Percentiles rank a stretch among this genome's conserved stretches.
phyloP scores from a whole-genome alignment of 495 filamentous ascomycete genomes.

The Xylaria curta region DNA sequence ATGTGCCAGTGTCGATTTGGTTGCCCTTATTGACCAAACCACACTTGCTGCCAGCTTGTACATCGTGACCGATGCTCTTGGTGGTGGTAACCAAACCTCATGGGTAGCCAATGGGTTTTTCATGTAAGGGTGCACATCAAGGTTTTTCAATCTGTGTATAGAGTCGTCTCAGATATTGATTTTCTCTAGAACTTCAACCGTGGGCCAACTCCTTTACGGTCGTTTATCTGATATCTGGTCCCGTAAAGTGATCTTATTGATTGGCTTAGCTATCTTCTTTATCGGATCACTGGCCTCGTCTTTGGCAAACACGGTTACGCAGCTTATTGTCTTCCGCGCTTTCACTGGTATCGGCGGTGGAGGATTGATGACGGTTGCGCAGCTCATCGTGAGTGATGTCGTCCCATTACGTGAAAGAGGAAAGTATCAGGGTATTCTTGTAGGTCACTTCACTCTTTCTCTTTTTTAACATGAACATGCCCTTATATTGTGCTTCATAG shows the following conservation, averaged over 20 bases:
- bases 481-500: background rate
- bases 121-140: background rate
- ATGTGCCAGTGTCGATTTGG: constrained; percentile 60
- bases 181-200: background rate
- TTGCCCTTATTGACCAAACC: constrained; percentile 63
- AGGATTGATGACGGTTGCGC: constrained; percentile 60
- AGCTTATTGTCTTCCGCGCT: constrained; percentile 62
- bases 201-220: background rate
- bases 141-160: background rate
- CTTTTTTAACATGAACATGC: background rate
- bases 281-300: constrained; percentile 59
- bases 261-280: background rate
- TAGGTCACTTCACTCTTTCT: constrained; percentile 26
- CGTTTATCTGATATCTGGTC: background rate
- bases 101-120: constrained; percentile 50
- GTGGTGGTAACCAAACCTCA: constrained; percentile 54
- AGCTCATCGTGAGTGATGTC: constrained; percentile 62
- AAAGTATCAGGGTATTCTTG: constrained; percentile 65
- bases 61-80: constrained; percentile 55
- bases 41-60: constrained; percentile 59
- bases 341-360: constrained; percentile 64
- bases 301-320: constrained; percentile 56
- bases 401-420: constrained; percentile 61
- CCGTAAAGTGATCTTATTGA: background rate
- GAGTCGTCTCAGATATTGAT: background rate